A percentile compares a stretch with the other conserved stretches of the same genome.
Evolutionary conservation across 768 basidiomycete genomes (phyloP).

Genomic region (Hydnum rufescens): DNA sequence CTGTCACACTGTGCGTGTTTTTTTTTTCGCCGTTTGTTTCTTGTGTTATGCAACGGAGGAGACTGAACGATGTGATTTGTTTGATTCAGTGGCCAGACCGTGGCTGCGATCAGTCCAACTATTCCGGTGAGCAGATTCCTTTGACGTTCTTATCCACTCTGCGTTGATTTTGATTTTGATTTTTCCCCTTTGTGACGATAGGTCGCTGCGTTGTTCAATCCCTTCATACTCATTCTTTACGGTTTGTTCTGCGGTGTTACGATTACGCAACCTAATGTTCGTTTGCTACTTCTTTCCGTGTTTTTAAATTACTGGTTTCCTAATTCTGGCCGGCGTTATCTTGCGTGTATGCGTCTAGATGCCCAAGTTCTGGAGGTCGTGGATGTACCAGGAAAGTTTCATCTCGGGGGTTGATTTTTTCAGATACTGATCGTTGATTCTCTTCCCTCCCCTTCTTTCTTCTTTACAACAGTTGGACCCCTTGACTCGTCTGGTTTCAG

Average conservation of each 20-base stretch:
- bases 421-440: background rate
- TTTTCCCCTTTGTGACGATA: constrained; percentile 17
- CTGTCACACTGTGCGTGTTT: constrained; percentile 34
- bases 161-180: constrained; percentile 13
- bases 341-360: constrained; percentile 21
- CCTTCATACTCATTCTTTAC: constrained; percentile 34
- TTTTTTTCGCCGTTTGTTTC: too few species aligned
- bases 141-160: constrained; percentile 21
- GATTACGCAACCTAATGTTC: constrained; percentile 27
- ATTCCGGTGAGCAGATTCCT: too few species aligned
- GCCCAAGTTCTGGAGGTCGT: constrained; percentile 49
- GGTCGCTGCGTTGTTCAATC: constrained; percentile 64
- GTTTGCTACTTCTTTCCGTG: background rate
- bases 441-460: background rate
- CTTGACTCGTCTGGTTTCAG: constrained; percentile 46
- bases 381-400: constrained; percentile 44
- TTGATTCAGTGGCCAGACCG: constrained; percentile 16
- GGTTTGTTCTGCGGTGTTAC: constrained; percentile 34
- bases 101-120: constrained; percentile 58
- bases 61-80: constrained; percentile 19
- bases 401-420: constrained; percentile 8
- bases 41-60: too few species aligned
- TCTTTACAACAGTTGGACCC: constrained; percentile 25
- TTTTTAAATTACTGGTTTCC: too few species aligned
- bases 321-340: too few species aligned